Base-by-base conservation (phyloP, 208 protist species). In the Leishmania lainsoni region DNA sequence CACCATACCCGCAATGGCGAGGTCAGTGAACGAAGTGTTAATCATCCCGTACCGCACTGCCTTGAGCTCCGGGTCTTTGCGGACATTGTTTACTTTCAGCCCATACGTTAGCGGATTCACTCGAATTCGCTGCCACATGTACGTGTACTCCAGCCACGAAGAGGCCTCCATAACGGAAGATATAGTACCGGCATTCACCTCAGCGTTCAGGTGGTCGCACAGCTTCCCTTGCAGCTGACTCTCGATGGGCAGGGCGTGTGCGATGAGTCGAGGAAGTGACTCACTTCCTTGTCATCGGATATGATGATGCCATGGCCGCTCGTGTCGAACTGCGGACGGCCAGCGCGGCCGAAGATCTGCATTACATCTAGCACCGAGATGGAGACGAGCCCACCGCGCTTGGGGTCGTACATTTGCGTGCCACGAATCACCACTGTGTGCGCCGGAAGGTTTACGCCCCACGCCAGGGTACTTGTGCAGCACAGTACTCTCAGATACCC, bases 401-500 rank as follows among this genome's bases (percentile, higher is more conserved):
- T 98, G 59, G 98, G 89, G 87, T 99, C 96, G 87, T 99, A 99
- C 72, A 99, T 83, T 79, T 98, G 88, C 42, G 97, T 99, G 58
- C 97, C 99, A 79, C 99, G 99, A 90, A 99, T 99, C 56, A 99
- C 93, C 48, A 99, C 99, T 10, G 98, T 99, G 87, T 99, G 99
- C 4, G 99, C 99, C 12, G 99, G 99, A 42, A 99, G 84, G 90
- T 99, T 99, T 35, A 99, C 99, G 87, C 99, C 99, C 99, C 99
- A 99, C 48, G 99, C 99, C 29, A 99, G 94, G 20, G 99, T 99
- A 51, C 99, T 99, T 39, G 99, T 99, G 88, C 98, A 99, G 71
- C 97, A 91, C 65, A 99, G 91, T 54, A 99, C 98, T 22, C 93
- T 92, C 76, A 99, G 94, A 76, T 93, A 91, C 35, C 98, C 98